A percentile compares a stretch with the other conserved stretches of the same genome.
These are phyloP conservation scores for Sclerotinia glacialis DNA, from an alignment of 2,329 filamentous ascomycete genomes.

Conservation along the genomic window DNA sequence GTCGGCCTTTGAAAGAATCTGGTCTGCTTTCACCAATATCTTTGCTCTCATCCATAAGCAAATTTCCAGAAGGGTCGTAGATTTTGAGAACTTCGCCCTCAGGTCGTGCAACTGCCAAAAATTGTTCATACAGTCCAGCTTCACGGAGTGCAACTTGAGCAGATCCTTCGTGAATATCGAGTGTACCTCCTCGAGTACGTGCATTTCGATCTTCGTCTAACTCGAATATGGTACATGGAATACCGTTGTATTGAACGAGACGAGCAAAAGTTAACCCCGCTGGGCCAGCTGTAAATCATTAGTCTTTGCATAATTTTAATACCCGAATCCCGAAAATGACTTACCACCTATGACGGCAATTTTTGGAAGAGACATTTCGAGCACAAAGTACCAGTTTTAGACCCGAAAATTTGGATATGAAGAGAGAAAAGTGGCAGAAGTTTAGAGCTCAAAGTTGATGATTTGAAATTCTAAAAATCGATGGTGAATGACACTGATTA, in stretches of 20 bases:
- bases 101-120: constrained; percentile 29
- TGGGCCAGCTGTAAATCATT: constrained; percentile 37
- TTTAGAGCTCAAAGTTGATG: not conserved
- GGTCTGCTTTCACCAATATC: constrained; percentile 25
- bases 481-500: not conserved
- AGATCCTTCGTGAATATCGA: constrained; percentile 45
- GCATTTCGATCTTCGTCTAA: constrained; percentile 29
- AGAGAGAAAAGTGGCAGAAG: not conserved
- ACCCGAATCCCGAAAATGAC: constrained; percentile 42
- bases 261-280: constrained; percentile 38
- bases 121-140: constrained; percentile 35
- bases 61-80: constrained; percentile 33
- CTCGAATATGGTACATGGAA: constrained; percentile 37
- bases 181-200: constrained; percentile 41
- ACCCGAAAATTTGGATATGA: not conserved
- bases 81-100: constrained; percentile 32
- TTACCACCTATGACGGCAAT: constrained; percentile 14
- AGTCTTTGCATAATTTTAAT: not conserved
- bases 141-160: constrained; percentile 37
- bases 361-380: constrained; percentile 9
- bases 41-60: constrained; percentile 28
- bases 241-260: constrained; percentile 36
- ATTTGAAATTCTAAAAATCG: not conserved
- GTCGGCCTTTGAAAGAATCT: constrained; percentile 23
- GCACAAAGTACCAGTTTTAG: no score